Percentiles rank a stretch among this genome's conserved stretches.
phyloP scores from a whole-genome alignment of 2,329 filamentous ascomycete genomes.

The Nigrospora sphaerica region DNA sequence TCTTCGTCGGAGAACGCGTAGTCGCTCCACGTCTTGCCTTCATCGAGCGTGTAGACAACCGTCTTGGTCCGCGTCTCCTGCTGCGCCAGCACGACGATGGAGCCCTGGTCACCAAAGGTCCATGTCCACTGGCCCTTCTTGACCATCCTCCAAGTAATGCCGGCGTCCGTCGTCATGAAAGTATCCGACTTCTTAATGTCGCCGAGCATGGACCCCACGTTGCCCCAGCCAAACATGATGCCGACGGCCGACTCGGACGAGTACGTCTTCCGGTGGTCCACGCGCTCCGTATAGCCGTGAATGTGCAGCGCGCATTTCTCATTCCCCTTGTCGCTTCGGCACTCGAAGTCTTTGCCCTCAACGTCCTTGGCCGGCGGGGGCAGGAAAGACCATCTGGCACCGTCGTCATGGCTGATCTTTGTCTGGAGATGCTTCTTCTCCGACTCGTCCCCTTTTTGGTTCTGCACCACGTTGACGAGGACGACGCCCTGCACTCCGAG shows the following conservation, averaged over 20 bases:
- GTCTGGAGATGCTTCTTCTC: constrained; percentile 76
- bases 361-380: constrained; percentile 64
- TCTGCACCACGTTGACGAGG: constrained; percentile 78
- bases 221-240: constrained; percentile 84
- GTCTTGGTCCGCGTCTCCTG: constrained; percentile 60
- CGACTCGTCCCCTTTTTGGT: constrained; percentile 54
- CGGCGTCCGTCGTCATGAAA: constrained; percentile 87
- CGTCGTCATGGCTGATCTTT: constrained; percentile 94
- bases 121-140: constrained; percentile 87
- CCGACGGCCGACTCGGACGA: constrained; percentile 84
- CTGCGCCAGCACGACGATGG: constrained; percentile 81
- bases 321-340: constrained; percentile 50
- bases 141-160: constrained; percentile 76
- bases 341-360: constrained; percentile 65
- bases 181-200: constrained; percentile 70
- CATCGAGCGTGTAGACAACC: constrained; percentile 71
- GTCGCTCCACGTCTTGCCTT: constrained; percentile 72
- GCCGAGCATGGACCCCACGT: constrained; percentile 68
- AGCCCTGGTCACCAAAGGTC: constrained; percentile 94
- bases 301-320: constrained; percentile 80
- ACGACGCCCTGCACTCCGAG: constrained; percentile 84
- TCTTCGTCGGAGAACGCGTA: constrained; percentile 67
- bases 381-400: constrained; percentile 76
- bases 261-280: constrained; percentile 75
- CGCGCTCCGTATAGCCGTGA: constrained; percentile 90